Evolutionary conservation across 2,329 filamentous ascomycete genomes (phyloP).

Genomic region (Cordyceps militaris): DNA sequence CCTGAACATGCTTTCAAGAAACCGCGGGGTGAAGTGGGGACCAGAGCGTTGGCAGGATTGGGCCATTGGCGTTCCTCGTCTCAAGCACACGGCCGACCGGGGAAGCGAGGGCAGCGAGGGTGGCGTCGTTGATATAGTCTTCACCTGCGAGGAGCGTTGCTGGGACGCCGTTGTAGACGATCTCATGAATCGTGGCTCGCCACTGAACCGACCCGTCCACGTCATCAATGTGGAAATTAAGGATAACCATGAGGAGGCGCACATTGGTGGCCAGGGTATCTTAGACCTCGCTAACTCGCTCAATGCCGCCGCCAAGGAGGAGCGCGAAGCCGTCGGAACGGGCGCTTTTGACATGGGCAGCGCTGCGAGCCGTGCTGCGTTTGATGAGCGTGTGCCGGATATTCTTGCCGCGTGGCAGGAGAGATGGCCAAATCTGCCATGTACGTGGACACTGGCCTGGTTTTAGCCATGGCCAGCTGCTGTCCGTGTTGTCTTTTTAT

Average conservation of each 20-base stretch:
- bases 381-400: constrained; percentile 90
- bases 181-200: constrained; percentile 74
- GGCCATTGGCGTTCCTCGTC: constrained; percentile 75
- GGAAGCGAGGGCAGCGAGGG: constrained; percentile 77
- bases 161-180: constrained; percentile 98
- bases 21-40: constrained; percentile 86
- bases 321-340: constrained; percentile 59
- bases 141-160: constrained; percentile 95
- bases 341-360: constrained; percentile 63
- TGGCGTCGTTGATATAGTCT: constrained; percentile 86
- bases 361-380: constrained; percentile 62
- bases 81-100: constrained; percentile 68
- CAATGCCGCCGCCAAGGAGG: constrained; percentile 72
- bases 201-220: constrained; percentile 87
- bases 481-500: neutral
- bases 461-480: constrained; percentile 46
- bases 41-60: constrained; percentile 98
- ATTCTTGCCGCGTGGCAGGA: constrained; percentile 92
- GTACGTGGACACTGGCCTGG: constrained; percentile 93
- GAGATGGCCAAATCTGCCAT: constrained; percentile 83
- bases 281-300: constrained; percentile 81
- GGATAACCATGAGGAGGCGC: constrained; percentile 95
- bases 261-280: constrained; percentile 84
- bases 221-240: constrained; percentile 98
- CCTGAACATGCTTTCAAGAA: constrained; percentile 90